Evolutionary conservation across 179 eudicot genomes (phyloP).

Genomic region (Gypsophila paniculata): DNA sequence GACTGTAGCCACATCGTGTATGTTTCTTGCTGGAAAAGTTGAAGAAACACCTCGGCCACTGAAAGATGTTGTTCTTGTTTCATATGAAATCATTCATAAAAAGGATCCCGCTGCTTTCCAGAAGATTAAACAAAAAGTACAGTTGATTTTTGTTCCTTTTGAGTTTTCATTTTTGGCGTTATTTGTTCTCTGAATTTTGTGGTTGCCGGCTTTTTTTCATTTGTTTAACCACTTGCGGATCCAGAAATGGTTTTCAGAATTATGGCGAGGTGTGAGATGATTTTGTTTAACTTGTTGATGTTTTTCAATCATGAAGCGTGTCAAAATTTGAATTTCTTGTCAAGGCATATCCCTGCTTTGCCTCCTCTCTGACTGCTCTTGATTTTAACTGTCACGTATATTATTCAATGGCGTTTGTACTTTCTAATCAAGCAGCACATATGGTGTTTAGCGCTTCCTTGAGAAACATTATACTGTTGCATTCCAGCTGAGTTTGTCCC

Average conservation of each 20-base stretch:
- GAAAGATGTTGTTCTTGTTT: conserved; percentile 85
- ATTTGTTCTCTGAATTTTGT: neutral
- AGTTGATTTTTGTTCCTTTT: conserved; percentile 8
- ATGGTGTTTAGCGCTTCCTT: neutral
- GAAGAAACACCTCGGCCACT: conserved; percentile 99
- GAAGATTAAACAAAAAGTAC: conserved; percentile 87
- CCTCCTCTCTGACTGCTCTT: neutral
- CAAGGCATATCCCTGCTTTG: too few relatives aligned
- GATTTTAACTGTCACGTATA: neutral
- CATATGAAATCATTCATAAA: conserved; percentile 82
- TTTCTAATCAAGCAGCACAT: too few relatives aligned
- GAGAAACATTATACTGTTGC: neutral
- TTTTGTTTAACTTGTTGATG: too few relatives aligned
- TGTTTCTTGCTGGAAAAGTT: conserved; percentile 99
- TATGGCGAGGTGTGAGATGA: neutral
- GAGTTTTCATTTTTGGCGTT: neutral
- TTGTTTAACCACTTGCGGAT: neutral
- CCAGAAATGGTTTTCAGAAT: neutral
- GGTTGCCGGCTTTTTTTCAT: too few relatives aligned
- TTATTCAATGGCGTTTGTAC: too few relatives aligned
- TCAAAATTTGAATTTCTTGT: too few relatives aligned
- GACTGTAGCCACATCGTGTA: conserved; percentile 91
- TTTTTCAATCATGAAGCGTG: neutral
- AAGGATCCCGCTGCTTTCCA: conserved; percentile 77
- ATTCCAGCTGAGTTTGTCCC: neutral